phyloP scores from a whole-genome alignment of 768 basidiomycete species.

The Mycena pura region DNA sequence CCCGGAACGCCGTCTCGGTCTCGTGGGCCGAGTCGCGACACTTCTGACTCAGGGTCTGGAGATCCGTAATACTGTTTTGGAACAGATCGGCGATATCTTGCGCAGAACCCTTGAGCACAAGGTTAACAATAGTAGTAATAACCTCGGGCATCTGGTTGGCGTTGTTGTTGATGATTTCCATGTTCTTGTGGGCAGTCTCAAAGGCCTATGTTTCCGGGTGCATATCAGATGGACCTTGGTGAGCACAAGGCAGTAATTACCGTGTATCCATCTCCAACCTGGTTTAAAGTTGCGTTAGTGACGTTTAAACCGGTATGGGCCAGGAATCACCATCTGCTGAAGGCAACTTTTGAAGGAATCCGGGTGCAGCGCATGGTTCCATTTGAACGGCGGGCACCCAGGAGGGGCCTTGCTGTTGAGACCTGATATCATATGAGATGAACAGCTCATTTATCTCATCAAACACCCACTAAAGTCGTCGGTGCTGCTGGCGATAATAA shows the following conservation, averaged over 20 bases:
- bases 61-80: neutral
- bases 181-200: neutral
- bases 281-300: neutral
- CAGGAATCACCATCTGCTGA: neutral
- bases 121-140: neutral
- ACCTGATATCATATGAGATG: neutral
- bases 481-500: conserved; percentile 4
- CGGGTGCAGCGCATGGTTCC: neutral
- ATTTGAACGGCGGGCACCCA: neutral
- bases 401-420: neutral
- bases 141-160: neutral
- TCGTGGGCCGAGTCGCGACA: neutral
- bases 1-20: neutral
- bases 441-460: neutral
- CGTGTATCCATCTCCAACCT: conserved; percentile 1
- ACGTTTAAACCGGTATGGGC: neutral
- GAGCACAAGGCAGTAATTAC: neutral
- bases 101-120: neutral
- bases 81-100: neutral
- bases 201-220: neutral
- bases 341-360: conserved; percentile 5
- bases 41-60: neutral
- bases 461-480: neutral
- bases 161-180: neutral
- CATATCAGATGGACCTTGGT: neutral